A percentile compares a stretch with the other conserved stretches of the same genome.
phyloP scores from a whole-genome alignment of 768 basidiomycete species.

The Kwoniella sp. region DNA sequence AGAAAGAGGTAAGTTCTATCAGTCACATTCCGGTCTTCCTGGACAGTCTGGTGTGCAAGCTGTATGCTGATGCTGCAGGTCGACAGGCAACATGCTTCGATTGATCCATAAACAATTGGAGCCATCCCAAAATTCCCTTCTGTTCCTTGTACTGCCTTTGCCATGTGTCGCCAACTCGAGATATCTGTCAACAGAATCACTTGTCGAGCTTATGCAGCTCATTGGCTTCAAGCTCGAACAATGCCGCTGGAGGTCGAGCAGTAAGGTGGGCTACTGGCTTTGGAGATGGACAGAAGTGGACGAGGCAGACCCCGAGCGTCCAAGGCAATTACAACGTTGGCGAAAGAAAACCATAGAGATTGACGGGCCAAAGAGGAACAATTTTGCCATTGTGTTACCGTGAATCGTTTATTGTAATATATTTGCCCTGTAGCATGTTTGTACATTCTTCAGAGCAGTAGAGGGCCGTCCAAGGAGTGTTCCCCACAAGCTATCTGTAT shows the following conservation, averaged over 20 bases:
- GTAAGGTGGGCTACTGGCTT: conserved; percentile 88
- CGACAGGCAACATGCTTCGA: conserved; percentile 43
- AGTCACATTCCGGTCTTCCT: no score
- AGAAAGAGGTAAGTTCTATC: conserved; percentile 78
- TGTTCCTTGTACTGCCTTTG: conserved; percentile 65
- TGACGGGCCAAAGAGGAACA: conserved; percentile 71
- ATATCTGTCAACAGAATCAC: conserved; percentile 68
- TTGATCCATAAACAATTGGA: conserved; percentile 43
- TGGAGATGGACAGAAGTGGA: conserved; percentile 56
- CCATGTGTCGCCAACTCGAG: conserved; percentile 85
- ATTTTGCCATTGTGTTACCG: conserved; percentile 61
- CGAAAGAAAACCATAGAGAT: conserved; percentile 65
- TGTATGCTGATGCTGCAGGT: background rate
- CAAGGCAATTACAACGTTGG: conserved; percentile 48
- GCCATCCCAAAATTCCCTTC: conserved; percentile 31
- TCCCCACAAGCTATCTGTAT: no score
- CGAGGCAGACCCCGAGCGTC: conserved; percentile 3
- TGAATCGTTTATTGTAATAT: background rate
- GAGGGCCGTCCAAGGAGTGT: no score
- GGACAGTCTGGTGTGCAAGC: no score
- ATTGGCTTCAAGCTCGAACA: conserved; percentile 69
- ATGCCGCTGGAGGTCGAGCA: conserved; percentile 66
- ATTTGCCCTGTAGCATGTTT: background rate
- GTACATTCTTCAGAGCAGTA: no score
- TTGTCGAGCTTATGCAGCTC: conserved; percentile 55